Evolutionary conservation across 345 rosid genomes (phyloP).

Genomic region (Melaleuca quinquenervia): DNA sequence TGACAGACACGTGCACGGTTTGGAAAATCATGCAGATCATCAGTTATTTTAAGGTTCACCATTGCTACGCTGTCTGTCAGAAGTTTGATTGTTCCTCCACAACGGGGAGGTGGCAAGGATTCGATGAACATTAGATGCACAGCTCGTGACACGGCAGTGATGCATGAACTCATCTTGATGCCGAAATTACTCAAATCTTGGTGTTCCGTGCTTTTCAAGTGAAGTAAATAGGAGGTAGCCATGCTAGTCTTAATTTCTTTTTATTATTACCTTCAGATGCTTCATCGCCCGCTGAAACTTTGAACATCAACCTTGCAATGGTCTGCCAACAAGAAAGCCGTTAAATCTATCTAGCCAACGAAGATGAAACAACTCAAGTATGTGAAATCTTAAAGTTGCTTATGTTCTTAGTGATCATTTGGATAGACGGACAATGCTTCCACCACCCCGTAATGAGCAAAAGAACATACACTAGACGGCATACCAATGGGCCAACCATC

Average conservation of each 20-base stretch:
- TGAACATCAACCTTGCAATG: background rate
- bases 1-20: background rate
- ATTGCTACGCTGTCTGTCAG: background rate
- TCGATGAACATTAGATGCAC: background rate
- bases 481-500: background rate
- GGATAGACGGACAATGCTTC: background rate
- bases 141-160: background rate
- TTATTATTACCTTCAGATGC: background rate
- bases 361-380: background rate
- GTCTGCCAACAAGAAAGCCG: background rate
- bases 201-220: too few relatives aligned
- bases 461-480: background rate
- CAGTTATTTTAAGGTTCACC: background rate
- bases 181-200: background rate
- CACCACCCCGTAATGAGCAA: background rate
- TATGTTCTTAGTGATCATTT: background rate
- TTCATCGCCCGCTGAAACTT: background rate
- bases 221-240: too few relatives aligned
- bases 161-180: background rate
- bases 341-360: background rate
- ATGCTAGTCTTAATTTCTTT: background rate
- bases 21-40: background rate
- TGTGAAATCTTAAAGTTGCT: background rate
- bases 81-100: background rate
- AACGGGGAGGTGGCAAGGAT: background rate